Evolutionary conservation across 371 early-diverging fungal genomes (phyloP), one percentile per base, ranked within the genome.

Genomic region (Catenaria anguillulae): DNA sequence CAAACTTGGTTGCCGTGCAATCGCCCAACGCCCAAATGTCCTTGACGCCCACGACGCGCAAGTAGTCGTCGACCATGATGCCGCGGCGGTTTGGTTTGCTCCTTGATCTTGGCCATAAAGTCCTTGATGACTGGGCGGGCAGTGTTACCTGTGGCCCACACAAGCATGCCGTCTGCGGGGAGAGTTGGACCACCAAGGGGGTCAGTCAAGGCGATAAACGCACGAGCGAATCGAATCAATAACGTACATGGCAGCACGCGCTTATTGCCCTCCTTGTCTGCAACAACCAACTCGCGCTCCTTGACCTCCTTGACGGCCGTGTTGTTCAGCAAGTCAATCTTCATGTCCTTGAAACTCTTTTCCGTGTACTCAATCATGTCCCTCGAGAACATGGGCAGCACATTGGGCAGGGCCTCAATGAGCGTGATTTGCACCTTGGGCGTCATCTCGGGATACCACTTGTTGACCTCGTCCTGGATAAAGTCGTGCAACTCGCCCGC

Each of bases 91-190:
- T n/a, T 78, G 33, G 72, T 88, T 70, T 94, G 95, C 6, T 72
- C 65, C 29, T 26, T 29, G 42, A 88, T 69, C 66, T 82, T 77
- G 63, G 77, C 73, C 75, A 88, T 86, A 67, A 92, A 68, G 54
- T 86, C 78, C 33, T 79, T 70, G 59, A 89, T 77, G 36, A 91
- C 71, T 5, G 90, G 87, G 43, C 90, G 80, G 23, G 89, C 75
- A n/a, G 90, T 88, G 70, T 92, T 94, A 37, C 95, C 93, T 2
- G 94, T 91, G 34, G 92, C 92, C 93, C 95, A 94, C 13, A 92
- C 92, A 37, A 92, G 73, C 60, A 92, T 70, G 50, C 94, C 94
- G 64, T 87, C 92, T 1, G n/a, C n/a, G n/a, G n/a, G n/a, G n/a
- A n/a, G n/a, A n/a, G n/a, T n/a, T n/a, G n/a, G n/a, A n/a, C n/a